These are phyloP conservation scores for Cryptococcus sp. DNA, from an alignment of 1,284 basidiomycete species.

Conservation along the genomic window DNA sequence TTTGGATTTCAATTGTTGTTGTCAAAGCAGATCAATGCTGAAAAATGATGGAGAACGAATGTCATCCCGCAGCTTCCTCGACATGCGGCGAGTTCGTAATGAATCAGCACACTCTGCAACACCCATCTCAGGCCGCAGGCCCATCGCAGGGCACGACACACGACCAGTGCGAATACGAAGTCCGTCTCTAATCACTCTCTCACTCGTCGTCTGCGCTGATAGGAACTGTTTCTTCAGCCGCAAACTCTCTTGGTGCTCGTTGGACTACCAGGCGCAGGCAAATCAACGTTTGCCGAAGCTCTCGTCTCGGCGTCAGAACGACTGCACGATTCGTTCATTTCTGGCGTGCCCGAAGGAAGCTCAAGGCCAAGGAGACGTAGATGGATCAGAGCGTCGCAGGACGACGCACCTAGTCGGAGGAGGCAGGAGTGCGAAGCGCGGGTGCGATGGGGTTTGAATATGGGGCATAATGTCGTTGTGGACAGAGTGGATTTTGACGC, in stretches of 20 bases:
- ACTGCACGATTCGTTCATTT: background rate
- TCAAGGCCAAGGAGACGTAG: background rate
- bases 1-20: too few relatives aligned
- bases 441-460: constrained; percentile 31
- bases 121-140: too few relatives aligned
- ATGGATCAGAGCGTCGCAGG: constrained; percentile 52
- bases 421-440: constrained; percentile 47
- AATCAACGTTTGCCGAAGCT: constrained; percentile 46
- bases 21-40: too few relatives aligned
- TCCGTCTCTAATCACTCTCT: too few relatives aligned
- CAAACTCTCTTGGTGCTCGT: constrained; percentile 48
- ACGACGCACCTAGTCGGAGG: constrained; percentile 43
- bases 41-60: too few relatives aligned
- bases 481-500: constrained; percentile 51
- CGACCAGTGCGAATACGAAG: too few relatives aligned
- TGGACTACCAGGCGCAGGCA: constrained; percentile 50
- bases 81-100: too few relatives aligned
- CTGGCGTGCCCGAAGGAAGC: too few relatives aligned
- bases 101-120: too few relatives aligned
- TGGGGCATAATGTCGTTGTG: constrained; percentile 48
- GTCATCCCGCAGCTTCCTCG: too few relatives aligned
- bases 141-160: too few relatives aligned
- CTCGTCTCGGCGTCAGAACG: constrained; percentile 23
- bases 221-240: constrained; percentile 6
- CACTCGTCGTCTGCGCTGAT: too few relatives aligned